Percentiles rank a stretch among this genome's conserved stretches.
These are phyloP conservation scores for Rubia peregrina DNA, from an alignment of 305 asterid genomes.

Conservation along the genomic window DNA sequence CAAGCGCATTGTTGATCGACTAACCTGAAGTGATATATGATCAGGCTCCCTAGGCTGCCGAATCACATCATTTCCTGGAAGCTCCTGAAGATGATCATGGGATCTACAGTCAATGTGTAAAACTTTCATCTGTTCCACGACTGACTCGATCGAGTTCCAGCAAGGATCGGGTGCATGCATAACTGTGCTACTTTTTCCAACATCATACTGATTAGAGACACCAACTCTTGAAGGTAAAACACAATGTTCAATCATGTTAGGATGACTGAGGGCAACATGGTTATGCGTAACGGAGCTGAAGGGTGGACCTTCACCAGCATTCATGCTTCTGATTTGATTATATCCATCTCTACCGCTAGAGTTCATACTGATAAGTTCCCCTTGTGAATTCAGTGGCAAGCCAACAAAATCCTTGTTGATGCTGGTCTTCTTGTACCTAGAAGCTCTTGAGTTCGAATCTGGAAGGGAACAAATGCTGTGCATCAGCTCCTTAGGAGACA, in stretches of 20 bases:
- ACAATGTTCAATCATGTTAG: conserved; percentile 26
- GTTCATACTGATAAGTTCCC: conserved; percentile 42
- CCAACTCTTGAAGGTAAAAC: conserved; percentile 36
- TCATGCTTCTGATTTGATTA: conserved; percentile 31
- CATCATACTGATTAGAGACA: conserved; percentile 25
- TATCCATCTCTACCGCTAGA: conserved; percentile 31
- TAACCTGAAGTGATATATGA: conserved; percentile 20
- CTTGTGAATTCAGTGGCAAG: conserved; percentile 69
- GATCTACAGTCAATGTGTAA: conserved; percentile 23
- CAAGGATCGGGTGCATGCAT: conserved; percentile 21
- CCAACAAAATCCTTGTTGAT: conserved; percentile 34
- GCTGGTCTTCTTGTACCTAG: conserved; percentile 25
- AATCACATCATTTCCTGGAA: conserved; percentile 26
- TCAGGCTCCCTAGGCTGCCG: conserved; percentile 21
- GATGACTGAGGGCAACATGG: conserved; percentile 14
- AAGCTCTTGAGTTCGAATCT: conserved; percentile 26
- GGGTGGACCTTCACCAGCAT: conserved; percentile 21
- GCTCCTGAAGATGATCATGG: conserved; percentile 25
- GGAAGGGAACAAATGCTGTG: conserved; percentile 26
- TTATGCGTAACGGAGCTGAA: conserved; percentile 26
- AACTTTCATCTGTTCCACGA: conserved; percentile 13
- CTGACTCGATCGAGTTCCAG: conserved; percentile 22
- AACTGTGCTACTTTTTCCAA: conserved; percentile 21
- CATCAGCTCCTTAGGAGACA: conserved; percentile 35
- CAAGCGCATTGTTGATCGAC: conserved; percentile 57